Percentiles rank a stretch among this genome's conserved stretches.
phyloP scores from a whole-genome alignment of 352 stramenopile genomes.

The Phytopythium montanum region DNA sequence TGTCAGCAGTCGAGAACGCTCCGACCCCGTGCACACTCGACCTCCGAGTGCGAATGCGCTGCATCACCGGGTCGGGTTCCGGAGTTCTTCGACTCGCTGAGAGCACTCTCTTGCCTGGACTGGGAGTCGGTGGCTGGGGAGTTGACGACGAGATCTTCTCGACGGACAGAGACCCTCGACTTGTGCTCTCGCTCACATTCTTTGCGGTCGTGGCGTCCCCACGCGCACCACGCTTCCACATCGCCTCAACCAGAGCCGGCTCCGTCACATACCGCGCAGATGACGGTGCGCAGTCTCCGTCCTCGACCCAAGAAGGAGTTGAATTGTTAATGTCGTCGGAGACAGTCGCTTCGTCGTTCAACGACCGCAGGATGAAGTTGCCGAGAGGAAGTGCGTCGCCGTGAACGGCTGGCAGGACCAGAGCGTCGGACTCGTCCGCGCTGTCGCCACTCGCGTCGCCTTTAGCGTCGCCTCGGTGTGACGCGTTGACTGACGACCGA shows the following conservation, averaged over 20 bases:
- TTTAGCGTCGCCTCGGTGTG: slow-evolving; percentile 4
- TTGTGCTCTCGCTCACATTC: not conserved
- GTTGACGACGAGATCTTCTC: not conserved
- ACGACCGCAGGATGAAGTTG: slow-evolving; percentile 25
- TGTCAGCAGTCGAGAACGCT: not conserved
- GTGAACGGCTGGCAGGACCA: slow-evolving; percentile 23
- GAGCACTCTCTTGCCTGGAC: not conserved
- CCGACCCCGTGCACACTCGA: slow-evolving; percentile 3
- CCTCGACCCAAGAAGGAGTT: not conserved
- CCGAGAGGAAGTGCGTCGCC: slow-evolving; percentile 26
- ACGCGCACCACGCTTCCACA: slow-evolving; percentile 45
- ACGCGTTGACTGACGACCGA: not conserved
- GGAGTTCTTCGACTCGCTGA: not conserved
- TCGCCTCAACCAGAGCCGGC: slow-evolving; percentile 18
- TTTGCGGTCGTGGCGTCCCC: not conserved
- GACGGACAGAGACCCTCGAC: not conserved
- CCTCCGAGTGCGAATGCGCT: not conserved
- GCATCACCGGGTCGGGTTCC: not conserved
- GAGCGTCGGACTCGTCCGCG: not conserved
- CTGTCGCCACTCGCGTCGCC: slow-evolving; percentile 3
- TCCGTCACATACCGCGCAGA: not conserved
- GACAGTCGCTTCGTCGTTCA: not conserved
- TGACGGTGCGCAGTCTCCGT: not conserved
- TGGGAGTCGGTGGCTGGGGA: not conserved
- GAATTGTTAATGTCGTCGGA: not conserved